Evolutionary conservation across 768 basidiomycete genomes (phyloP).

Genomic region (Suillus sp.): DNA sequence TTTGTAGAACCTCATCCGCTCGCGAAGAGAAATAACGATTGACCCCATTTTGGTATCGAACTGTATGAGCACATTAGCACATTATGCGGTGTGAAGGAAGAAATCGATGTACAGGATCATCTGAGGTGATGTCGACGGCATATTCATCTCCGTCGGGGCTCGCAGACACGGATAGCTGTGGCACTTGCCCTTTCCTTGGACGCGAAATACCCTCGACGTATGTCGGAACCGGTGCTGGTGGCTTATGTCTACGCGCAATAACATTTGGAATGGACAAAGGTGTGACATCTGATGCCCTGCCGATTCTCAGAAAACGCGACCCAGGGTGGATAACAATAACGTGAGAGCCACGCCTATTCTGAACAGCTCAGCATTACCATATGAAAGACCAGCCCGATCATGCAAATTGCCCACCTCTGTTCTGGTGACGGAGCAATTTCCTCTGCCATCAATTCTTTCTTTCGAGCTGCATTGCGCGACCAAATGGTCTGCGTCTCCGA

Average conservation of each 20-base stretch:
- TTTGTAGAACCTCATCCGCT: constrained; percentile 87
- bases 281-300: constrained; percentile 74
- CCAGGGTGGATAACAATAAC: constrained; percentile 82
- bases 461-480: constrained; percentile 64
- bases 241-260: constrained; percentile 65
- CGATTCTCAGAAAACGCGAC: constrained; percentile 71
- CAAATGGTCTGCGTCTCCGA: constrained; percentile 73
- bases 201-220: constrained; percentile 57
- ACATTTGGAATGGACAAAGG: constrained; percentile 71
- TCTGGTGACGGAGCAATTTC: constrained; percentile 44
- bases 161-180: constrained; percentile 23
- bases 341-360: constrained; percentile 70
- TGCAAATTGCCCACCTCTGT: constrained; percentile 42
- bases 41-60: constrained; percentile 77
- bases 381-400: constrained; percentile 14
- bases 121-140: constrained; percentile 46
- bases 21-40: constrained; percentile 70
- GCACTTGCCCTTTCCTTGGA: constrained; percentile 43
- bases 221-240: constrained; percentile 43
- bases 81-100: constrained; percentile 4
- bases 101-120: constrained; percentile 58
- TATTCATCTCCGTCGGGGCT: constrained; percentile 51
- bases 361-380: constrained; percentile 32
- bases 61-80: constrained; percentile 36
- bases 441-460: constrained; percentile 46